Base-by-base conservation (phyloP, 768 basidiomycete genomes). In the Peribolospora kevripleyi region DNA sequence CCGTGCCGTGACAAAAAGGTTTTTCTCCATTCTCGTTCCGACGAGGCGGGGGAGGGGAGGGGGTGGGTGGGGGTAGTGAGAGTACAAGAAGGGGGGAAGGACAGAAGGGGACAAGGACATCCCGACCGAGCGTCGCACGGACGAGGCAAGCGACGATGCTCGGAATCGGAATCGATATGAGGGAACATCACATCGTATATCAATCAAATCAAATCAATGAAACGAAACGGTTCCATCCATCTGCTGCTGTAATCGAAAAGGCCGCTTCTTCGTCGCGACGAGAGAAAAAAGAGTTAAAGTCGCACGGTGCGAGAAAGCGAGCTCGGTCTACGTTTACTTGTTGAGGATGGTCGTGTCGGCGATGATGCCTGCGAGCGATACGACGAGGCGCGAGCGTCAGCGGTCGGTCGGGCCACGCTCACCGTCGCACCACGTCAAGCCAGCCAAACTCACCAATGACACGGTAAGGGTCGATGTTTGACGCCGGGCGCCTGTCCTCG, bases 391-490 rank as follows among this genome's bases (percentile, higher is more conserved):
- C 25, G 25, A 25, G 25, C 25, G 25, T 25, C 25, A 25, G 25
- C 25, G 25, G 25, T 25, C 25, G 25, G 25, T 25, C 25, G 25
- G 25, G 25, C 25, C 25, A 85, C 79, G 58, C 87, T 78, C 67
- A 84, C 84, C 63, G 25, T 25, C 25, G 25, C 25, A 25, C 25
- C 25, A 25, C 25, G 25, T 25, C 25, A 1, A 25, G 25, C 25
- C 25, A 25, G 25, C 25, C 25, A 25, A 25, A 25, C 25, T 25
- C 1, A 25, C 74, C 68, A 38, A 86, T 91, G 58, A 98, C 91
- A 57, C 84, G 83, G 70, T 98, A 98, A 40, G 93, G 86, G 69
- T 97, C 91, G 60, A 93, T 84, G 75, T 98, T 98, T 67, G 90
- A 93, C 55, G 91, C 91, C 38, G 93, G 93, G 59, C 91, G 85